Evolutionary conservation across 176 grass and related monocot genomes (phyloP).

Genomic region (Otatea glauca): DNA sequence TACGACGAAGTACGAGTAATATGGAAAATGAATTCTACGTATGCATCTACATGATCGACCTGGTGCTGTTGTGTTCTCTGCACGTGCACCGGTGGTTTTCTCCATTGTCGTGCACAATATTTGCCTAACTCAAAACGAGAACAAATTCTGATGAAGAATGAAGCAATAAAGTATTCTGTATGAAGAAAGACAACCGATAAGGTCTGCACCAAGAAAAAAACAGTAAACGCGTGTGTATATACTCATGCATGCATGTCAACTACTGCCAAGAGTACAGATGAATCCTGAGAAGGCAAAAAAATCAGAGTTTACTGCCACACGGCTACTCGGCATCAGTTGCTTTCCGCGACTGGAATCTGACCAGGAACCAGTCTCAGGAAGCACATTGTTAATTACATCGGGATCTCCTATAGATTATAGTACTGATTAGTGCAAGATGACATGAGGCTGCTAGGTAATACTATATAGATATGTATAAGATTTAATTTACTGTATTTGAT

Average conservation of each 20-base stretch:
- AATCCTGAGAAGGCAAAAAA: conserved; percentile 24
- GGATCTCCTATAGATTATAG: neutral
- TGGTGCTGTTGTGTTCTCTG: no score
- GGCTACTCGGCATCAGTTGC: conserved; percentile 6
- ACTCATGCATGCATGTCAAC: conserved; percentile 33
- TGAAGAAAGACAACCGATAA: no score
- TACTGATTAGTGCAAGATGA: neutral
- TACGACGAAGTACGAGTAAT: no score
- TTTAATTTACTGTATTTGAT: neutral
- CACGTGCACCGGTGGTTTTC: no score
- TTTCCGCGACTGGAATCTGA: conserved; percentile 24
- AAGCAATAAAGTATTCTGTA: no score
- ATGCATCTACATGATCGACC: no score
- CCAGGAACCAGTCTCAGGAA: neutral
- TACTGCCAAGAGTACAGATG: neutral
- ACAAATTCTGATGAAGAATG: no score
- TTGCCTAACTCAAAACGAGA: no score
- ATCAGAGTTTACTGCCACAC: conserved; percentile 27
- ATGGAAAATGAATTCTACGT: no score
- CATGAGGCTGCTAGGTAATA: conserved; percentile 3
- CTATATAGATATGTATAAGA: neutral
- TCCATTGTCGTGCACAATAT: no score
- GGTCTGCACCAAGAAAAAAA: neutral
- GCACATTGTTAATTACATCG: neutral
- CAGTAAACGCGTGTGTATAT: neutral